These are phyloP conservation scores for Hypoxylon sp. DNA, from an alignment of 2,329 filamentous ascomycete genomes.

Conservation along the genomic window DNA sequence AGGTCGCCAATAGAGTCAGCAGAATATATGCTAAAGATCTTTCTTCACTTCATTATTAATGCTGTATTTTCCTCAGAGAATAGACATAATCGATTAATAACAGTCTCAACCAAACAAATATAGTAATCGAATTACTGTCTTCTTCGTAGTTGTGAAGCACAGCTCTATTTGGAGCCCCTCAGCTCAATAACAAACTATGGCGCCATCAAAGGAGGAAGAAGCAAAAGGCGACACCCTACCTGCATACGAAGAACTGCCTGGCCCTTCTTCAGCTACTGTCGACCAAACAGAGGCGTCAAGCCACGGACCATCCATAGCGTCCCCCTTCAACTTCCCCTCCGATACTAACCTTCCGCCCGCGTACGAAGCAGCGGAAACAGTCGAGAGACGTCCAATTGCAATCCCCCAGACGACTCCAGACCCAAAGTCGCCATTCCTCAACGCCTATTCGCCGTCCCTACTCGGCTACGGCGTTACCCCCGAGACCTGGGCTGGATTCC, in stretches of 20 bases:
- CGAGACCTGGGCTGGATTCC: constrained; percentile 50
- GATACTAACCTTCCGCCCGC: constrained; percentile 54
- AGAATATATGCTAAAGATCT: neutral
- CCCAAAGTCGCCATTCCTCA: constrained; percentile 57
- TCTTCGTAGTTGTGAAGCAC: neutral
- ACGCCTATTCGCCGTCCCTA: constrained; percentile 58
- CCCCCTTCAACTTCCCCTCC: constrained; percentile 60
- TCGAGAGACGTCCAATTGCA: constrained; percentile 55
- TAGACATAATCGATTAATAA: neutral
- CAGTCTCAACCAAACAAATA: neutral
- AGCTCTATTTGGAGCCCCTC: neutral
- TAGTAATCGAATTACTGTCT: neutral
- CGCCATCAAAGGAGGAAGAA: constrained; percentile 26
- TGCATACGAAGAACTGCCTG: constrained; percentile 42
- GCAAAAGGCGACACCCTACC: constrained; percentile 36
- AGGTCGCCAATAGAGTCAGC: neutral
- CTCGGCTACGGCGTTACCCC: constrained; percentile 55
- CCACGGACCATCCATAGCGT: constrained; percentile 52
- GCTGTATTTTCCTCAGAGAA: neutral
- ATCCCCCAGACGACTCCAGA: constrained; percentile 58
- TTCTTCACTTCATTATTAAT: constrained; percentile 16
- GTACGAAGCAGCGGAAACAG: constrained; percentile 18
- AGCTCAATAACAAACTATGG: constrained; percentile 14
- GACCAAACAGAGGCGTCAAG: constrained; percentile 14
- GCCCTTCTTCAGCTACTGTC: constrained; percentile 8